Conservation (phyloP, 148 eudicot species). For the Cornus kousa region DNA sequence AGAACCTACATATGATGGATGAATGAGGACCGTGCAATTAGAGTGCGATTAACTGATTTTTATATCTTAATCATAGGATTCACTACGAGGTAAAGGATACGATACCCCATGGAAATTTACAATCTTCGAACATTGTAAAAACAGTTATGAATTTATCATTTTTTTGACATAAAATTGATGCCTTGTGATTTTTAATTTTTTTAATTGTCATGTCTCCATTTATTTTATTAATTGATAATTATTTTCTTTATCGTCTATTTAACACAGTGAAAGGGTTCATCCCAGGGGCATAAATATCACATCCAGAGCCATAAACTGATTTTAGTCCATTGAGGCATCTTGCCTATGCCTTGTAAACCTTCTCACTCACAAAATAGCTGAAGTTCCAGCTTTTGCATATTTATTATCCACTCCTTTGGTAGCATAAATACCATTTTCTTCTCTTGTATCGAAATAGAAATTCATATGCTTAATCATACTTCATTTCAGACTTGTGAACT, state of each 20-base stretch:
- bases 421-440: not conserved
- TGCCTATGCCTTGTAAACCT: not conserved
- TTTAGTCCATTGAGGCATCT: not conserved
- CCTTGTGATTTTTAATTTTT: not conserved
- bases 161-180: not conserved
- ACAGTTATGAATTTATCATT: not conserved
- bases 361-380: not conserved
- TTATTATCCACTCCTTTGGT: not conserved
- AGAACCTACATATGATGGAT: not conserved
- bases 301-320: not conserved
- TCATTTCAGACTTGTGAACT: conserved; percentile 24
- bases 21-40: not conserved
- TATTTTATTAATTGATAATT: not conserved
- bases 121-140: not conserved
- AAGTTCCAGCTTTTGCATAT: conserved; percentile 1
- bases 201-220: not conserved
- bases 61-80: not conserved
- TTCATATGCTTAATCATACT: not conserved
- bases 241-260: not conserved
- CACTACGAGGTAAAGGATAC: not conserved
- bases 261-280: not conserved
- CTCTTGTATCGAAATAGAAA: not conserved
- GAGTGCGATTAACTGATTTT: not conserved
- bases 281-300: not conserved
- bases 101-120: not conserved